Percentiles rank a stretch among this genome's conserved stretches.
phyloP scores from a whole-genome alignment of 1,284 basidiomycete species.

The Ustilago lituana region DNA sequence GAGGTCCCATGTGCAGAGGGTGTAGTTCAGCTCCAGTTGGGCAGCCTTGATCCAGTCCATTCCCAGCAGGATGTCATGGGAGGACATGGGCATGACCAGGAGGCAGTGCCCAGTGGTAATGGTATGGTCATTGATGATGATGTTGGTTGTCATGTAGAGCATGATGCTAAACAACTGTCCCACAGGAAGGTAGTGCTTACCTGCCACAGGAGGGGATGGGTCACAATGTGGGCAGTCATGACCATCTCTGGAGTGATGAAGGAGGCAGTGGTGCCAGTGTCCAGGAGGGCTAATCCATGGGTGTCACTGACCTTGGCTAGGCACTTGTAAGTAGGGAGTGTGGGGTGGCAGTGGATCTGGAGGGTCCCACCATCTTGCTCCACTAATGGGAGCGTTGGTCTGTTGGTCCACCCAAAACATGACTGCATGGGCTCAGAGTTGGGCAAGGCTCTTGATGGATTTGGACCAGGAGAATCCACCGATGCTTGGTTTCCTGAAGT shows the following conservation, averaged over 20 bases:
- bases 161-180: no score
- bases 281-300: background rate
- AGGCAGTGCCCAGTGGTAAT: background rate
- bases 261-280: background rate
- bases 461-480: no score
- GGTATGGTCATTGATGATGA: background rate
- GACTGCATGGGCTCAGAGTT: background rate
- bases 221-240: background rate
- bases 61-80: slow-evolving; percentile 1
- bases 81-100: background rate
- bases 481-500: no score
- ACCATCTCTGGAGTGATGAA: background rate
- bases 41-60: slow-evolving; percentile 5
- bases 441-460: background rate
- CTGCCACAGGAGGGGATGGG: background rate
- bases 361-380: background rate
- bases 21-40: slow-evolving; percentile 1
- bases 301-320: background rate
- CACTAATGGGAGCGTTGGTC: background rate
- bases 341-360: background rate
- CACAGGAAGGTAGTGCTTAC: no score
- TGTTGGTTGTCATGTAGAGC: no score
- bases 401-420: background rate
- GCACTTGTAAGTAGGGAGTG: background rate
- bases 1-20: background rate